A percentile compares a stretch with the other conserved stretches of the same genome.
These are phyloP conservation scores for Potentilla sterilis DNA, from an alignment of 306 rosid species.

Conservation along the genomic window DNA sequence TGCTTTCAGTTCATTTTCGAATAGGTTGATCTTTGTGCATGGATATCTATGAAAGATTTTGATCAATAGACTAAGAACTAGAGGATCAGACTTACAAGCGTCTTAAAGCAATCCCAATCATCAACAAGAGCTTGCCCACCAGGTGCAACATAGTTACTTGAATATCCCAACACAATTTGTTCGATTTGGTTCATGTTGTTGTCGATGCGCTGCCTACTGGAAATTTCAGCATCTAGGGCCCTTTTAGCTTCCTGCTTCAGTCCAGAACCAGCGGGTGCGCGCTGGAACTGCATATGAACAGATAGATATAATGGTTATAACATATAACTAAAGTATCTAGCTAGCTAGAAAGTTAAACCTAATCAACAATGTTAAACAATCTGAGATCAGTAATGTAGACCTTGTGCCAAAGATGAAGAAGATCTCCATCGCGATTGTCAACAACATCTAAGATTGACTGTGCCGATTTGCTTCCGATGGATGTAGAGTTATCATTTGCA, in stretches of 20 bases:
- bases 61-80: background rate
- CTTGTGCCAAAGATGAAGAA: constrained; percentile 41
- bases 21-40: background rate
- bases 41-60: background rate
- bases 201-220: constrained; percentile 37
- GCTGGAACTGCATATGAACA: constrained; percentile 24
- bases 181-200: constrained; percentile 30
- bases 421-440: constrained; percentile 42
- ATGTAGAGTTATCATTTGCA: constrained; percentile 4
- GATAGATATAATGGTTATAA: background rate
- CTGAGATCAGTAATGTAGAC: constrained; percentile 12
- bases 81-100: constrained; percentile 32
- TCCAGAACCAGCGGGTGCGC: constrained; percentile 33
- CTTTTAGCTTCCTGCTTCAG: constrained; percentile 38
- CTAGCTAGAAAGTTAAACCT: background rate
- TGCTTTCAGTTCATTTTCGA: no score
- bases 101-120: constrained; percentile 59
- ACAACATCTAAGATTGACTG: constrained; percentile 5
- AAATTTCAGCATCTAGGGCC: constrained; percentile 29
- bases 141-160: constrained; percentile 33
- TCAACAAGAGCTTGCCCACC: constrained; percentile 48
- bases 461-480: background rate
- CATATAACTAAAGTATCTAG: background rate
- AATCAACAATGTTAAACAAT: background rate
- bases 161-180: constrained; percentile 36